A percentile compares a stretch with the other conserved stretches of the same genome.
Evolutionary conservation across 2,329 filamentous ascomycete genomes (phyloP).

Genomic region (Neobulgaria alba): DNA sequence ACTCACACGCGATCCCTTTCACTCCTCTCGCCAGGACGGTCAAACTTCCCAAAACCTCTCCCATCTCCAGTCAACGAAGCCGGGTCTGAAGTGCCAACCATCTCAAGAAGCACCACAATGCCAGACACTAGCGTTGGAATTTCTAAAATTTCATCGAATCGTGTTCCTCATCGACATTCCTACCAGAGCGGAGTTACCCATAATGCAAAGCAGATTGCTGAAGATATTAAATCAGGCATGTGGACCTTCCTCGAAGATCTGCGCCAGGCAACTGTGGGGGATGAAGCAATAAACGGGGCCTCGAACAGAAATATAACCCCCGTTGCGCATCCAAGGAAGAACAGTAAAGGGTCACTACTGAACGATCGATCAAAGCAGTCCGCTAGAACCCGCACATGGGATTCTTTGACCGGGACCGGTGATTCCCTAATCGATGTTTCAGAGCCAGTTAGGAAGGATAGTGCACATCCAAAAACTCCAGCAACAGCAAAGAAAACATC

Average conservation of each 20-base stretch:
- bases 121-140: conserved; percentile 27
- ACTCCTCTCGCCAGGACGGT: conserved; percentile 57
- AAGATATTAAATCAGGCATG: conserved; percentile 73
- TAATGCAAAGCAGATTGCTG: conserved; percentile 32
- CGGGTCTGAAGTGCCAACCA: conserved; percentile 15
- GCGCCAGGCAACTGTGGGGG: conserved; percentile 88
- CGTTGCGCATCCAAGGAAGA: conserved; percentile 29
- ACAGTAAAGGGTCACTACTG: conserved; percentile 29
- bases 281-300: conserved; percentile 65
- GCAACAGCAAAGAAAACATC: conserved; percentile 16
- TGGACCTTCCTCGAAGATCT: conserved; percentile 96
- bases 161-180: conserved; percentile 22
- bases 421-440: conserved; percentile 17
- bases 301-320: conserved; percentile 21
- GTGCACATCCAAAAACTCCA: conserved; percentile 1
- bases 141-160: conserved; percentile 18
- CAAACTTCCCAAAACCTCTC: conserved; percentile 18
- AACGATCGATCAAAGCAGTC: conserved; percentile 13
- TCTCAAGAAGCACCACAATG: conserved; percentile 22
- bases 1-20: conserved; percentile 61
- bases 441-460: conserved; percentile 12
- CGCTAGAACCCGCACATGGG: conserved; percentile 24
- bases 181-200: conserved; percentile 27
- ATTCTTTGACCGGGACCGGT: conserved; percentile 23
- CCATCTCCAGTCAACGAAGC: conserved; percentile 29